Evolutionary conservation across 371 early-diverging fungal species (phyloP), one percentile per base, ranked within the genome.

Genomic region (Funneliformis caledonium): DNA sequence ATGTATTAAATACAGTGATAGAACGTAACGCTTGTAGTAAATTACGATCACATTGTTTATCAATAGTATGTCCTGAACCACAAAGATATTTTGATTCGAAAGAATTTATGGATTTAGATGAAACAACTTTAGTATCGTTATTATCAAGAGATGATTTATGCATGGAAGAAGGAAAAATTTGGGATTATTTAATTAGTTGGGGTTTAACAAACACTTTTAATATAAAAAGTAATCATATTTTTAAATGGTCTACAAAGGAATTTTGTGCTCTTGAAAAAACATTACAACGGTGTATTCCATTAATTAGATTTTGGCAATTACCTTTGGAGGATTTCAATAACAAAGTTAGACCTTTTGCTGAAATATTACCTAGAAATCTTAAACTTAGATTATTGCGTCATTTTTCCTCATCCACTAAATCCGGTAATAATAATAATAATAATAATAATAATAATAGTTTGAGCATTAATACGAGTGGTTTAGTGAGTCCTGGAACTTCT

Each of bases 181-280:
- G 80, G 80, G 80, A 80, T 26, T 72, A 60, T 48, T 19, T 80
- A 37, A 70, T 80, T 60, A 80, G 33, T 45, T 80, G 80, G 80
- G 80, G 72, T 14, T 33, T 80, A 19, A 50, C 9, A 9, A 80
- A 80, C 45, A 72, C 80, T 14, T 56, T 37, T 16, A 45, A 48
- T 59, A 19, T 80, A 61, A 52, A 72, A 43, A 80, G 72, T 80
- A 31, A 12, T 26, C 48, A 80, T 60, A 16, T 72, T n/a, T 33
- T 43, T 22, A 61, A 69, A 59, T 80, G 80, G 80, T 26, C 33
- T 14, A 33, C 12, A 12, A 22, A 50, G 19, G 80, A 80, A n/a
- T 80, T 80, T 59, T 9, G 42, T 65, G 59, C 56, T 56, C 60
- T 80, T n/a, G 65, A 72, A 60, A 69, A 60, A 52, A 80, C 80